Conservation (phyloP, 2,329 filamentous ascomycete genomes). For the Elsinoe arachidis region DNA sequence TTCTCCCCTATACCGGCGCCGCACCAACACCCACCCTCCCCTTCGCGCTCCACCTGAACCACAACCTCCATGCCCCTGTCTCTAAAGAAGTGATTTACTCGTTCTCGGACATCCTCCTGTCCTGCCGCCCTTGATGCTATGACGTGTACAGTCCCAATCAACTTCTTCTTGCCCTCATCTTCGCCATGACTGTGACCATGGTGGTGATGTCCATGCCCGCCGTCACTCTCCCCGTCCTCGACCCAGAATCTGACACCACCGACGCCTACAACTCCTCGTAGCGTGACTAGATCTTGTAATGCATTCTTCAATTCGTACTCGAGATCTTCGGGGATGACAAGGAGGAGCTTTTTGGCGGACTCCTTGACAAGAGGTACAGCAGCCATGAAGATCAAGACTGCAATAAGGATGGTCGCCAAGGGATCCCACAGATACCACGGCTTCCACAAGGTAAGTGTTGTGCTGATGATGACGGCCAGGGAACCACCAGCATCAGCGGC, state of each 20-base stretch:
- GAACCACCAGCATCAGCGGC: slow-evolving; percentile 91
- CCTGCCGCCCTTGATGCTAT: slow-evolving; percentile 64
- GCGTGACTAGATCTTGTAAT: slow-evolving; percentile 69
- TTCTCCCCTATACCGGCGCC: slow-evolving; percentile 35
- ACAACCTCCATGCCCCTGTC: slow-evolving; percentile 70
- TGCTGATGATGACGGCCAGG: slow-evolving; percentile 88
- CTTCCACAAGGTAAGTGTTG: slow-evolving; percentile 74
- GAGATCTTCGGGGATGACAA: slow-evolving; percentile 73
- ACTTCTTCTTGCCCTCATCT: slow-evolving; percentile 31
- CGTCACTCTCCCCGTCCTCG: slow-evolving; percentile 52
- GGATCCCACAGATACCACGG: slow-evolving; percentile 95
- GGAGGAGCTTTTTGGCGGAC: slow-evolving; percentile 70
- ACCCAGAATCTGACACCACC: slow-evolving; percentile 87
- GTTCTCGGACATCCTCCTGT: slow-evolving; percentile 71
- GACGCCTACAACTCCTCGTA: slow-evolving; percentile 80
- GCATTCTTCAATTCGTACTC: slow-evolving; percentile 86
- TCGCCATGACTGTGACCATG: slow-evolving; percentile 22
- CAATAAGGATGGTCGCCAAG: slow-evolving; percentile 86
- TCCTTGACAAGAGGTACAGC: slow-evolving; percentile 80
- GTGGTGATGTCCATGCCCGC: slow-evolving; percentile 24
- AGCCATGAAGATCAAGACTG: slow-evolving; percentile 84
- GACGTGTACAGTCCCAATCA: slow-evolving; percentile 81
- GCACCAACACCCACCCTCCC: slow-evolving; percentile 60
- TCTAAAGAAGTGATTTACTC: slow-evolving; percentile 63
- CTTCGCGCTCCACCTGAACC: slow-evolving; percentile 80